A percentile compares a stretch with the other conserved stretches of the same genome.
These are phyloP conservation scores for Didymella sp. DNA, from an alignment of 2,329 filamentous ascomycete genomes.

Conservation along the genomic window DNA sequence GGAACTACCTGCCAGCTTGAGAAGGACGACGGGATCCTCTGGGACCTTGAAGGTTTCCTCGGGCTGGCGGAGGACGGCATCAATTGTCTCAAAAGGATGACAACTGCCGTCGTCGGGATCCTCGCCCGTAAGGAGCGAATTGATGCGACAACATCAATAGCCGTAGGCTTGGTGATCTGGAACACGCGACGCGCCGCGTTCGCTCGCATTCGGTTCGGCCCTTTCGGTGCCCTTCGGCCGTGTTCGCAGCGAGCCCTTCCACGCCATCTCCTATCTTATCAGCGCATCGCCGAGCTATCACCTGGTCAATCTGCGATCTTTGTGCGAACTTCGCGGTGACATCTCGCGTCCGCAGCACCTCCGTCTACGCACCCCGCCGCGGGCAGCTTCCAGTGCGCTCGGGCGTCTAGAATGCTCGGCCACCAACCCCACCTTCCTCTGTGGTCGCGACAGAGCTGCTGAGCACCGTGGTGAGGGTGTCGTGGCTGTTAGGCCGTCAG, in stretches of 20 bases:
- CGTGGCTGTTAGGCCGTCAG: slow-evolving; percentile 15
- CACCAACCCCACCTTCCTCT: slow-evolving; percentile 17
- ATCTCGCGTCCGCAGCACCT: slow-evolving; percentile 19
- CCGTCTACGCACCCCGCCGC: slow-evolving; percentile 11
- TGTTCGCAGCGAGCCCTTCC: slow-evolving; percentile 6
- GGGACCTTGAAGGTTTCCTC: slow-evolving; percentile 15
- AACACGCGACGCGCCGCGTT: slow-evolving; percentile 23
- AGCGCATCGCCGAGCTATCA: slow-evolving; percentile 3
- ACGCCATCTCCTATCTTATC: slow-evolving; percentile 26
- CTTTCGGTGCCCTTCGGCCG: slow-evolving; percentile 20
- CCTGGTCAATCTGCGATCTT: slow-evolving; percentile 13
- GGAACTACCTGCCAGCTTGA: slow-evolving; percentile 1
- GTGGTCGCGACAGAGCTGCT: slow-evolving; percentile 8
- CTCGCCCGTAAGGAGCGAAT: slow-evolving; percentile 30
- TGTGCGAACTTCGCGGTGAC: slow-evolving; percentile 17
- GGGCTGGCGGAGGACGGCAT: slow-evolving; percentile 15
- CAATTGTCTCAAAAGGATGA: slow-evolving; percentile 18
- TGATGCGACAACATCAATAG: slow-evolving; percentile 18
- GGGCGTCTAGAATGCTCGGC: slow-evolving; percentile 19
- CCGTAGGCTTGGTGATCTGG: slow-evolving; percentile 6
- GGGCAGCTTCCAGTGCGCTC: not conserved
- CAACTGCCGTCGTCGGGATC: slow-evolving; percentile 19
- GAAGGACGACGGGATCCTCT: not conserved
- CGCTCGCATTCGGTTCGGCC: slow-evolving; percentile 14
- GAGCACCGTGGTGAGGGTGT: slow-evolving; percentile 10